These are phyloP conservation scores for Solanum dulcamara DNA, from an alignment of 257 asterid species.

Conservation along the genomic window DNA sequence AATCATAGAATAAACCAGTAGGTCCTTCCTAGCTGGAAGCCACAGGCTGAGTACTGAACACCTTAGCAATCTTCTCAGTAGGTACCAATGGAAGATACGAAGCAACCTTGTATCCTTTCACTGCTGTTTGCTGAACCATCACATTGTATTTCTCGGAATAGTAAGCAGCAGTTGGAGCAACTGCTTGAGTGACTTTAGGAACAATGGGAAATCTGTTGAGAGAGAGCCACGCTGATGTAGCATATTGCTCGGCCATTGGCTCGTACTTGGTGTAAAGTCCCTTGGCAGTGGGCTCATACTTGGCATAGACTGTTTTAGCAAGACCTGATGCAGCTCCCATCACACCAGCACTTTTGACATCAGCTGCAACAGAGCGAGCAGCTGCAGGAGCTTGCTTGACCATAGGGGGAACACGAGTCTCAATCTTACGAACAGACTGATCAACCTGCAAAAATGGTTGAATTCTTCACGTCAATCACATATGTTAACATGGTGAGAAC, in stretches of 20 bases:
- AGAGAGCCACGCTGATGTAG: constrained; percentile 49
- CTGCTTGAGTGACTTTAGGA: constrained; percentile 59
- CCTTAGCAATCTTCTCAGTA: constrained; percentile 56
- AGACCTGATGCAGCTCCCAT: constrained; percentile 68
- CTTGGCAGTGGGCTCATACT: constrained; percentile 77
- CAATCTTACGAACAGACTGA: constrained; percentile 55
- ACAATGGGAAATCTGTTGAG: constrained; percentile 63
- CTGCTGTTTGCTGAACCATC: constrained; percentile 49
- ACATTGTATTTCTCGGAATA: constrained; percentile 62
- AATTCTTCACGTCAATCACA: neutral
- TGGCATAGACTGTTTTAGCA: constrained; percentile 54
- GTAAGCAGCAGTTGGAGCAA: constrained; percentile 63
- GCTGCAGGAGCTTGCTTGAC: constrained; percentile 65
- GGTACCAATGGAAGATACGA: constrained; percentile 76
- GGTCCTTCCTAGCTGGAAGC: neutral
- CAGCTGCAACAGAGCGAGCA: constrained; percentile 55
- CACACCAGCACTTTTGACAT: constrained; percentile 56
- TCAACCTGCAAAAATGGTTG: constrained; percentile 39
- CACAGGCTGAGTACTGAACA: constrained; percentile 18
- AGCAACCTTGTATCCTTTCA: constrained; percentile 64
- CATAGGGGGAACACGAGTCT: constrained; percentile 46
- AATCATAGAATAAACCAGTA: neutral
- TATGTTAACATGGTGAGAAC: neutral
- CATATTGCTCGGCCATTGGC: constrained; percentile 85
- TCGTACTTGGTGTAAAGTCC: constrained; percentile 66